Percentiles rank a stretch among this genome's conserved stretches.
These are phyloP conservation scores for Trapa bicornis DNA, from an alignment of 345 rosid genomes.

Conservation along the genomic window DNA sequence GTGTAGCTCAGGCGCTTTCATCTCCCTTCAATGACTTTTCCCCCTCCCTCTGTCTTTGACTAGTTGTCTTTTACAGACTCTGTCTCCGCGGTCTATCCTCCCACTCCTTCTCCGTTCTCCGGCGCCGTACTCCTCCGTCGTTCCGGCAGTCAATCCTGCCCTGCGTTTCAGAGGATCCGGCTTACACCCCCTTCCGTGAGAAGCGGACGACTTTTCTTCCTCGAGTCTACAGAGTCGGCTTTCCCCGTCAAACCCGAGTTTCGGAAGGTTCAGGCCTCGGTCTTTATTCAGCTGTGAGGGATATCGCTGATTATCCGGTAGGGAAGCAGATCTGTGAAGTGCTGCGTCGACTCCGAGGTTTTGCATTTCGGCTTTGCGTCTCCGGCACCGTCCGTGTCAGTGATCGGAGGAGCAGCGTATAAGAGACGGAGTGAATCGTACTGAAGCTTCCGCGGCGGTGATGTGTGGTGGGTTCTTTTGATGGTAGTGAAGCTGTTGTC, in stretches of 20 bases:
- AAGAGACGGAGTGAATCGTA: background rate
- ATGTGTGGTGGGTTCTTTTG: slow-evolving; percentile 10
- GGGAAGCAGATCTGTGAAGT: slow-evolving; percentile 5
- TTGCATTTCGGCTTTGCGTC: background rate
- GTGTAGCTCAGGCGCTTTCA: slow-evolving; percentile 4
- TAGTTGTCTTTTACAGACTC: slow-evolving; percentile 18
- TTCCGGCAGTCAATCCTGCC: slow-evolving; percentile 1
- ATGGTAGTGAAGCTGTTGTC: slow-evolving; percentile 25
- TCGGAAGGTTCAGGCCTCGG: background rate
- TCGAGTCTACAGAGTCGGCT: background rate
- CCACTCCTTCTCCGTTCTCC: slow-evolving; percentile 13
- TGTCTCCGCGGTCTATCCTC: slow-evolving; percentile 8
- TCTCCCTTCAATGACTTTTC: background rate
- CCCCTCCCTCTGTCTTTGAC: slow-evolving; percentile 11
- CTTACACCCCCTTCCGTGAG: background rate
- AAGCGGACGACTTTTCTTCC: slow-evolving; percentile 3
- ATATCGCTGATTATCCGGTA: slow-evolving; percentile 1
- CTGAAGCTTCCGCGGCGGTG: slow-evolving; percentile 2
- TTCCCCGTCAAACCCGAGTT: background rate
- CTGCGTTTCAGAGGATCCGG: background rate
- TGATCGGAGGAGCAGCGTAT: background rate
- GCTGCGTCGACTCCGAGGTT: background rate
- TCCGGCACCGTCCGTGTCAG: background rate
- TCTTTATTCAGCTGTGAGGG: background rate
- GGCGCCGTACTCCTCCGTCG: slow-evolving; percentile 3